Evolutionary conservation across 805 yeast genomes (phyloP), one percentile per base, ranked within the genome.

Genomic region (Yarrowia phangngaensis): DNA sequence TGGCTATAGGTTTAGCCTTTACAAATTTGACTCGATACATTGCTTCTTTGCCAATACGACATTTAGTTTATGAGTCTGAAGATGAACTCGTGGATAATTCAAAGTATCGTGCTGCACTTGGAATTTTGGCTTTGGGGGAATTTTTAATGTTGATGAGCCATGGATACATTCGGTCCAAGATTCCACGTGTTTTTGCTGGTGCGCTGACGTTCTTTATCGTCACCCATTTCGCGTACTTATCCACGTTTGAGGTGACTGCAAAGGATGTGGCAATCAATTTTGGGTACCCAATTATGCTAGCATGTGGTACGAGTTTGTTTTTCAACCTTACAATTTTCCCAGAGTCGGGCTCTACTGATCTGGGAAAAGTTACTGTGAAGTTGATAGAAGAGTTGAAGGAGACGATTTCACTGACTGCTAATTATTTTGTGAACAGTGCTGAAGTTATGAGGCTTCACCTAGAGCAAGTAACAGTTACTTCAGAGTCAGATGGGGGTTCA

Each of bases 331-430:
- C 62, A 1, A 52, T 75, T 9, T 74, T 72, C 53, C 79, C 79
- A 1, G 79, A 75, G 52, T 72, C 72, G 58, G 79, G 79, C 12
- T 68, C 75, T 17, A 67, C 74, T 0, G 72, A 68, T 54, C 55
- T 75, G 9, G 79, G 79, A 20, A 66, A 65, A 24, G 62, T 73
- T 1, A 64, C 72, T 6, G 59, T 70, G 0, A 65, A 65, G 27
- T 61, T 72, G 0, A 41, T 74, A 15, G 66, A 68, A 51, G 70
- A 68, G 45, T 53, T 73, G 3, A 72, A 72, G 14, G 51, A 50
- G n/a, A 64, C 72, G 12, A 52, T 73, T 11, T 69, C 68, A 36
- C 57, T 61, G 6, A 58, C 75, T 0, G 60, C 69, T 5, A 65
- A 64, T n/a, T 70, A 66, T 50, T 73, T 73, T 51, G 56, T 64